These are phyloP conservation scores for Ascoidea tarda DNA, from an alignment of 805 yeast genomes.

Conservation along the genomic window DNA sequence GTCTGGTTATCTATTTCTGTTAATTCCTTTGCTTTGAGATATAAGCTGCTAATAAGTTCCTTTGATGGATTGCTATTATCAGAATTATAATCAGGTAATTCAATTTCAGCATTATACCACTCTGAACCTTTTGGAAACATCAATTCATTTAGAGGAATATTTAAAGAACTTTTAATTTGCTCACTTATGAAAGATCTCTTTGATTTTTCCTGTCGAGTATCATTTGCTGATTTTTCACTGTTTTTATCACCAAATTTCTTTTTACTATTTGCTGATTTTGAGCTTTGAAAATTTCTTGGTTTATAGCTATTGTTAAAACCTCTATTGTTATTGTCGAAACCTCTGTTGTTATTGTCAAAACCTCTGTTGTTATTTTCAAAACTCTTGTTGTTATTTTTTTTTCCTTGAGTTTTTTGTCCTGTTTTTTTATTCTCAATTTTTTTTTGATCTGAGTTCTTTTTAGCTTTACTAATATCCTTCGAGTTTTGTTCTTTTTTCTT, in stretches of 20 bases:
- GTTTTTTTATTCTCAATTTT: conserved; percentile 8
- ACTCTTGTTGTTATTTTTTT: conserved; percentile 9
- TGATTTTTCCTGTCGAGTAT: neutral
- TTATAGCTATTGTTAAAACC: conserved; percentile 1
- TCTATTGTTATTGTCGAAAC: conserved; percentile 2
- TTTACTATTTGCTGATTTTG: conserved; percentile 15
- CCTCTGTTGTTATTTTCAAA: conserved; percentile 13
- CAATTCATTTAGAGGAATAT: conserved; percentile 44
- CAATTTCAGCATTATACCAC: conserved; percentile 59
- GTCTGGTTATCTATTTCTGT: conserved; percentile 57
- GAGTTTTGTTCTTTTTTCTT: conserved; percentile 13
- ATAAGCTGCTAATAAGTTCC: conserved; percentile 45
- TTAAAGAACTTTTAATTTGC: conserved; percentile 21
- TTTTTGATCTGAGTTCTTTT: conserved; percentile 10
- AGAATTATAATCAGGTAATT: conserved; percentile 12
- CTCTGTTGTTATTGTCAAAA: too few relatives aligned
- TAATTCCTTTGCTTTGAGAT: conserved; percentile 49
- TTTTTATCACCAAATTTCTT: conserved; percentile 19
- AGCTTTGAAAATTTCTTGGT: conserved; percentile 9
- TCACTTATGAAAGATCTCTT: conserved; percentile 14
- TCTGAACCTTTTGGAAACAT: conserved; percentile 47
- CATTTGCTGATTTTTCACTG: conserved; percentile 5
- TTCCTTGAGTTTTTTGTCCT: conserved; percentile 9
- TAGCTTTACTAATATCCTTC: conserved; percentile 13
- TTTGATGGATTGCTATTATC: conserved; percentile 21